These are phyloP conservation scores for Xylariaceae sp. DNA, from an alignment of 2,329 filamentous ascomycete species.

Conservation along the genomic window DNA sequence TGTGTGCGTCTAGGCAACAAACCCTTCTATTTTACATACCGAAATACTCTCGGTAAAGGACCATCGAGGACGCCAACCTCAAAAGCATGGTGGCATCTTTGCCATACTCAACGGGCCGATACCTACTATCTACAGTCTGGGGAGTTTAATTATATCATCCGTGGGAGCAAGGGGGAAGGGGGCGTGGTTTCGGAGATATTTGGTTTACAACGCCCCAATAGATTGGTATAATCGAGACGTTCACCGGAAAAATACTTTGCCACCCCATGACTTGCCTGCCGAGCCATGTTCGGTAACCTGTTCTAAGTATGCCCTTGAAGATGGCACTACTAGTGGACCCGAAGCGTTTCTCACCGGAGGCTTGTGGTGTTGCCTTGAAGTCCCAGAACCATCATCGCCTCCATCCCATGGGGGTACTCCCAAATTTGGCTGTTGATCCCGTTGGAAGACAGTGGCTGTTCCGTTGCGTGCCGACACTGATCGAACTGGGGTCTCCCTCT, in stretches of 20 bases:
- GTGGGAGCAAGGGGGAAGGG: too few species aligned
- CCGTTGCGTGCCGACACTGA: background rate
- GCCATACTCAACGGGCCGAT: too few species aligned
- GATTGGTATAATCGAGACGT: too few species aligned
- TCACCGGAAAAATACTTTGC: background rate
- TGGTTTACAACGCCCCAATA: too few species aligned
- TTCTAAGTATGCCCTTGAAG: conserved; percentile 1
- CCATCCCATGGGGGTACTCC: background rate
- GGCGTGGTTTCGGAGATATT: too few species aligned
- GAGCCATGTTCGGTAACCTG: conserved; percentile 4
- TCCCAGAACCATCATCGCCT: background rate
- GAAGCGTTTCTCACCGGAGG: background rate
- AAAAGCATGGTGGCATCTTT: too few species aligned
- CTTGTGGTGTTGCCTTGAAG: background rate
- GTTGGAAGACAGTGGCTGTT: background rate
- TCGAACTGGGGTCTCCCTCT: background rate
- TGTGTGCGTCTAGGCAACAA: too few species aligned
- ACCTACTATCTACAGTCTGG: too few species aligned
- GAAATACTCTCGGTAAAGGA: too few species aligned
- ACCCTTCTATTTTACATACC: too few species aligned
- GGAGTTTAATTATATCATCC: too few species aligned
- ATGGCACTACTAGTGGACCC: background rate
- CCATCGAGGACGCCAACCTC: too few species aligned
- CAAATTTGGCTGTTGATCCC: background rate
- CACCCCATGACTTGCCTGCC: background rate